Base-by-base conservation (phyloP, 345 rosid genomes). In the Hibiscus tridactylites region DNA sequence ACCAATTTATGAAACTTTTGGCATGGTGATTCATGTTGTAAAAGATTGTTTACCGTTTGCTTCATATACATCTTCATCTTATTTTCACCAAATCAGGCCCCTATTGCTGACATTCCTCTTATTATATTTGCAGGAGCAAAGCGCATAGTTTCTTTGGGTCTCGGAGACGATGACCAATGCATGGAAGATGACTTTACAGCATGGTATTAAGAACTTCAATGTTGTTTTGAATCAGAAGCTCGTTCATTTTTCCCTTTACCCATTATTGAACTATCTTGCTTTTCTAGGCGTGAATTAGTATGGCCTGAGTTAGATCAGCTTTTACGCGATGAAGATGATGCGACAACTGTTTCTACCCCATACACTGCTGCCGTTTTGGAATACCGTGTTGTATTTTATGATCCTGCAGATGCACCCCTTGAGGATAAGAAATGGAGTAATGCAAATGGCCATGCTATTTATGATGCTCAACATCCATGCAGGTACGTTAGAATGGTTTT, bases 381-480 rank as follows among this genome's bases (percentile, higher is more conserved):
- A 81, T 96, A 92, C 74, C 86, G 99, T 70, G 92, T 96, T 73
- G 88, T 85, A 71, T 79, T 89, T 71, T 79, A 85, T 79, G 86
- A 88, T 71, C 71, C 79, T 37, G 86, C 76, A 11, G 85, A 86
- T 73, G 84, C 85, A 47, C 63, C 77, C 3, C 2, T 69, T 21
- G 83, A 79, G 78, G 88, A 84, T 44, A 87, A 85, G 49, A 84
- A 65, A 81, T 76, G 88, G 84, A 83, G 88, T 59, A 79, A 78
- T 64, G 88, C 95, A 46, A 96, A 96, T 83, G 99, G 99, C 42
- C 86, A 89, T 74, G 61, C 84, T 39, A 83, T 79, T 74, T 79
- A 82, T 71, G 99, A 96, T 84, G 89, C 90, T 73, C 99, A 96
- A 54, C 98, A 96, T 81, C 99, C 98, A 54, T 91, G 88, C 95